A percentile compares a stretch with the other conserved stretches of the same genome.
Evolutionary conservation across 345 rosid species (phyloP).

Genomic region (Citrus australasica): DNA sequence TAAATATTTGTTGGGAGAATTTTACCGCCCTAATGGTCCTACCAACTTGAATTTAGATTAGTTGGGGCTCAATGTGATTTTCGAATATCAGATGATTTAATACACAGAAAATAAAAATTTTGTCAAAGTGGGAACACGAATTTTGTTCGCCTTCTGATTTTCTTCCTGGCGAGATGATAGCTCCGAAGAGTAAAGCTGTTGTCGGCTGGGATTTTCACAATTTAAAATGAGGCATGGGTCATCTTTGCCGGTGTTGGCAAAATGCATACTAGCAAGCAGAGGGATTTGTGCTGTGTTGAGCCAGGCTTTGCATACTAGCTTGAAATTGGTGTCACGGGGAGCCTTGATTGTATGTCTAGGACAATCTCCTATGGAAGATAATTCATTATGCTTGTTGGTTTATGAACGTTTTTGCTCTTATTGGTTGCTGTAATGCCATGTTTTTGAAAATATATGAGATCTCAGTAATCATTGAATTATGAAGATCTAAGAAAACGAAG

Average conservation of each 20-base stretch:
- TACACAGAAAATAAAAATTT: slow-evolving; percentile 12
- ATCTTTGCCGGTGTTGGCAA: background rate
- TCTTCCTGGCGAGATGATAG: slow-evolving; percentile 10
- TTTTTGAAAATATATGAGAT: background rate
- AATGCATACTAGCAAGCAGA: slow-evolving; percentile 15
- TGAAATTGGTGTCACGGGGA: slow-evolving; percentile 37
- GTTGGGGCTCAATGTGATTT: accelerated
- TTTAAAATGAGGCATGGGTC: slow-evolving; percentile 42
- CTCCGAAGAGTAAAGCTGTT: slow-evolving; percentile 37
- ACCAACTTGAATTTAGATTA: accelerated
- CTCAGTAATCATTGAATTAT: background rate
- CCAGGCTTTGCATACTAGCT: slow-evolving; percentile 42
- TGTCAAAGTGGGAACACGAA: slow-evolving; percentile 24
- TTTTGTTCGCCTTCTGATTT: slow-evolving; percentile 21
- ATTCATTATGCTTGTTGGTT: slow-evolving; percentile 18
- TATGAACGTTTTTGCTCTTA: background rate
- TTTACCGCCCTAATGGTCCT: no score
- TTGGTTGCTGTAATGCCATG: background rate
- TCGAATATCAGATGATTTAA: no score
- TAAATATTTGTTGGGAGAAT: no score
- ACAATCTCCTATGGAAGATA: slow-evolving; percentile 26
- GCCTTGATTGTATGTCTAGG: slow-evolving; percentile 30
- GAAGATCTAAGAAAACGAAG: no score
- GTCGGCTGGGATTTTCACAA: slow-evolving; percentile 34
- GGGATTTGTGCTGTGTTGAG: slow-evolving; percentile 22